Base-by-base conservation (phyloP, 139 green algal species). In the Auxenochlorella pyrenoidosa region DNA sequence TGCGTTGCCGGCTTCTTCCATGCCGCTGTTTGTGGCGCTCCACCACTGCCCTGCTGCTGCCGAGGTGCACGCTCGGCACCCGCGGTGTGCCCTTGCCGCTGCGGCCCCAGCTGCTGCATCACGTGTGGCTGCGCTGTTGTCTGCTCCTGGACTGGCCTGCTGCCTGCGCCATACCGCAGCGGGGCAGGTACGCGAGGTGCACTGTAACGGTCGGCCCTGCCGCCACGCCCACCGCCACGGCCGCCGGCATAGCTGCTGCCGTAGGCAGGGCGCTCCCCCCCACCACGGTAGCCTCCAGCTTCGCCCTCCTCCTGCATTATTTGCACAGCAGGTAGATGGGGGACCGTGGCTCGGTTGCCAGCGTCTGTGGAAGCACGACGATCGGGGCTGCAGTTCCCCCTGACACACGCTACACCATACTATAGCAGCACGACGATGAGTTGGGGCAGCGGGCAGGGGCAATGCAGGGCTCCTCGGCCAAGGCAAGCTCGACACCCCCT, bases 61-160 rank as follows among this genome's bases (percentile, higher is more conserved):
- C 51, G 24, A 41, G 30, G 73, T 24, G 41, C 26, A 5, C 32
- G 26, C 70, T 43, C 72, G 6, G 24, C 5, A 38, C 40, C 72
- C 2, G 22, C 72, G 30, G 24, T 3, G 1, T 34, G 40, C 40
- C 26, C 16, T 22, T 32, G 38, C 38, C 72, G 72, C 72, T 32
- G 43, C 51, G 54, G n/a, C n/a, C 51, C 51, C n/a, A 83, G 54
- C 51, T 60, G 78, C 54, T 71, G 60, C 51, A 83, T 34, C 51
- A 71, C 34, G 18, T 83, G 78, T 32, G 78, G 78, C 51, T 70
- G 51, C 13, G n/a, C 70, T 43, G 34, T 18, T 8, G n/a, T 34
- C 30, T 82, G 76, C 32, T 71, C 51, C 22, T 83, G n/a, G 10
- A 18, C n/a, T n/a, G 78, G 51, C 51, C 54, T 71, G 34, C 51